Conservation (phyloP, 371 early-diverging fungal species). For the Rhizopus arrhizus region DNA sequence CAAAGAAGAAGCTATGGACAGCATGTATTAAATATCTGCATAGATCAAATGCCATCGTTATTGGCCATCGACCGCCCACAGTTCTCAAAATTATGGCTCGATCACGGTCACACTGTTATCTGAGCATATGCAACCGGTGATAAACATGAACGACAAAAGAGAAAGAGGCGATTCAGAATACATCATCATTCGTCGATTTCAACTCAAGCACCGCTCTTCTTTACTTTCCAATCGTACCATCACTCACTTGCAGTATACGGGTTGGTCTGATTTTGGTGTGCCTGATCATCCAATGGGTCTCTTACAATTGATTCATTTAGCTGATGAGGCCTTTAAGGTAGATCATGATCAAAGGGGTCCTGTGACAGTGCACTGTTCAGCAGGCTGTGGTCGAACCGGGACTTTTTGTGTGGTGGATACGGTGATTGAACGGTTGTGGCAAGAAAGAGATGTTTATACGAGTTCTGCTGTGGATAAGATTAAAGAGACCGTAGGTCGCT, state of each 20-base stretch:
- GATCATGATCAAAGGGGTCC: conserved; percentile 49
- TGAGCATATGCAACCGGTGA: conserved; percentile 19
- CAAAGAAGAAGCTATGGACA: neutral
- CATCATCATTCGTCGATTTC: conserved; percentile 22
- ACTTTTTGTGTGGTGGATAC: conserved; percentile 84
- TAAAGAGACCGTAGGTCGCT: conserved; percentile 56
- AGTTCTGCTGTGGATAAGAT: conserved; percentile 27
- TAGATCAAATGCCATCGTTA: conserved; percentile 67
- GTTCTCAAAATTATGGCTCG: conserved; percentile 34
- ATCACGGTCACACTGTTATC: conserved; percentile 27
- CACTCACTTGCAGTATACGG: conserved; percentile 76
- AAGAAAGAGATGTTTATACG: conserved; percentile 45
- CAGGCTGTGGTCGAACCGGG: conserved; percentile 96
- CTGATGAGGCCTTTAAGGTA: conserved; percentile 42
- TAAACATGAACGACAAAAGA: conserved; percentile 33
- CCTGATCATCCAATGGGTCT: conserved; percentile 60
- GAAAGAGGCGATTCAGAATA: conserved; percentile 4
- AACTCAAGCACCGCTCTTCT: neutral
- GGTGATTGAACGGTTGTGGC: conserved; percentile 39
- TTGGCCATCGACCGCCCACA: conserved; percentile 57
- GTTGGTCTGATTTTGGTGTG: conserved; percentile 85
- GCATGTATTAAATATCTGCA: neutral
- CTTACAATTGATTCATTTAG: conserved; percentile 55
- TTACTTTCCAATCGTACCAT: conserved; percentile 38
- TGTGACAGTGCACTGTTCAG: conserved; percentile 90